phyloP scores from a whole-genome alignment of 768 basidiomycete species.

The Amanita thiersii region DNA sequence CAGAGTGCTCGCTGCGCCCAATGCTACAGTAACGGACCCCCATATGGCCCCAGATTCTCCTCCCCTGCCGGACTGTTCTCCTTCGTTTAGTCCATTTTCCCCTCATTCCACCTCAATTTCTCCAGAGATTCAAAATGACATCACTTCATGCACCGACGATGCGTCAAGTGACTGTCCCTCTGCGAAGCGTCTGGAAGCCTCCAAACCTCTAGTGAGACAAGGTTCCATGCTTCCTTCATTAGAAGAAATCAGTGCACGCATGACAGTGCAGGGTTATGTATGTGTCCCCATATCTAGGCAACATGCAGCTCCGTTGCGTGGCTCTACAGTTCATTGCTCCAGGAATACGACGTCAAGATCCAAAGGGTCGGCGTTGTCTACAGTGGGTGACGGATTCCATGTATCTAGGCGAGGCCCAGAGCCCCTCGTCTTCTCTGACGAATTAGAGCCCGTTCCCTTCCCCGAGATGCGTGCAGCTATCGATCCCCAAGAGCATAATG shows the following conservation, averaged over 20 bases:
- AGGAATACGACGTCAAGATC: too few relatives aligned
- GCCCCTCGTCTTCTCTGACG: too few relatives aligned
- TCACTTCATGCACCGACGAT: too few relatives aligned
- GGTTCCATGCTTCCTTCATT: constrained; percentile 2
- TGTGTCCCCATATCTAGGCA: neutral
- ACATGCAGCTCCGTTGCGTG: neutral
- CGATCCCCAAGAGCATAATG: neutral
- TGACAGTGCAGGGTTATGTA: constrained; percentile 4
- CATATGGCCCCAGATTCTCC: constrained; percentile 68
- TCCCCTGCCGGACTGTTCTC: constrained; percentile 56
- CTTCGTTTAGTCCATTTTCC: constrained; percentile 49
- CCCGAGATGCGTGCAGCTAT: neutral
- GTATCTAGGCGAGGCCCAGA: too few relatives aligned
- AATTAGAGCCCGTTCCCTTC: neutral
- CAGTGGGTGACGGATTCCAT: too few relatives aligned
- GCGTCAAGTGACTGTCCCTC: too few relatives aligned
- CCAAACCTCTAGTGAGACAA: neutral
- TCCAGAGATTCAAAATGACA: too few relatives aligned
- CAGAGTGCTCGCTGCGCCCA: constrained; percentile 62
- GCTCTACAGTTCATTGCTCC: too few relatives aligned
- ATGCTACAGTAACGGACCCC: constrained; percentile 48
- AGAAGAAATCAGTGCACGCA: constrained; percentile 4
- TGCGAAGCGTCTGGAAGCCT: neutral
- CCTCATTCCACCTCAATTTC: neutral
- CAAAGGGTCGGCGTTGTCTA: too few relatives aligned